phyloP scores from a whole-genome alignment of 352 stramenopile species.

The Phytophthora meadii region DNA sequence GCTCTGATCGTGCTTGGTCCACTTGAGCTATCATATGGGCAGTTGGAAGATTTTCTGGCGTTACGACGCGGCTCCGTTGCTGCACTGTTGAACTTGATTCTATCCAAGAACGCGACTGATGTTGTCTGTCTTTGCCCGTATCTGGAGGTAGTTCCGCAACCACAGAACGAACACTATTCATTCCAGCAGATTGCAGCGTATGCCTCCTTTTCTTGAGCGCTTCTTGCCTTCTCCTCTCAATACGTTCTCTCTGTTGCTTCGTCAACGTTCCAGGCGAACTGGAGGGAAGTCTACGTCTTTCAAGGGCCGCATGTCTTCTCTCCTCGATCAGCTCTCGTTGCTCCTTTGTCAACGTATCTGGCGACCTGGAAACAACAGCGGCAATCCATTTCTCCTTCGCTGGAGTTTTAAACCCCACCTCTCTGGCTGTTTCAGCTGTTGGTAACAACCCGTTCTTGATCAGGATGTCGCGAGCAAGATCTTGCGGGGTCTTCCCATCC shows the following conservation, averaged over 20 bases:
- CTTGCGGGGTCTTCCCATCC: conserved; percentile 73
- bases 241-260: conserved; percentile 54
- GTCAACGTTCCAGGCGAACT: conserved; percentile 54
- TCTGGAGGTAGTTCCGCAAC: conserved; percentile 6
- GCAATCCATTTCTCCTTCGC: background rate
- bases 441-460: conserved; percentile 64
- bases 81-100: conserved; percentile 7
- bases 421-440: background rate
- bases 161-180: background rate
- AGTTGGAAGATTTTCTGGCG: conserved; percentile 22
- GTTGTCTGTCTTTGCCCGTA: conserved; percentile 1
- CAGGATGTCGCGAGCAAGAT: conserved; percentile 70
- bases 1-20: conserved; percentile 19
- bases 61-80: conserved; percentile 24
- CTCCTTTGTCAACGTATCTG: conserved; percentile 60
- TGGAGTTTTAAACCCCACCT: background rate
- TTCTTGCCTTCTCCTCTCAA: conserved; percentile 61
- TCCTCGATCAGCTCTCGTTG: conserved; percentile 63
- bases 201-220: conserved; percentile 66
- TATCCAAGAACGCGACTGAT: background rate
- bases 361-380: conserved; percentile 14
- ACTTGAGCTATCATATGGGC: conserved; percentile 1
- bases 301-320: conserved; percentile 64
- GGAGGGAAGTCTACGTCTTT: conserved; percentile 46
- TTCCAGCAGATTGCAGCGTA: background rate